Evolutionary conservation across 345 rosid genomes (phyloP), one percentile per base, ranked within the genome.

Genomic region (Capsella bursapastoris): DNA sequence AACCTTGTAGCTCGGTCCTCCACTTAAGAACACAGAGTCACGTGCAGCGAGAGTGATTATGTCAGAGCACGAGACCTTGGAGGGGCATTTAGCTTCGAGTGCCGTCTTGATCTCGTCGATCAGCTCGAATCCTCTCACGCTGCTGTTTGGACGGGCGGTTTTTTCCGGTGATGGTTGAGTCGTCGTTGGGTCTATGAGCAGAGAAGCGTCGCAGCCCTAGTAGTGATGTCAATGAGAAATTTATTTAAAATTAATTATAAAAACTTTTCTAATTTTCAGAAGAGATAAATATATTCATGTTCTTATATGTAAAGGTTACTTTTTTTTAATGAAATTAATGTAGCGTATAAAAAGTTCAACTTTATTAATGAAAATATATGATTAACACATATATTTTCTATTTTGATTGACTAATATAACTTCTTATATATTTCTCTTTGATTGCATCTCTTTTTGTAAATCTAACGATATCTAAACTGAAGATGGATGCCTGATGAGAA

Each of bases 1-100:
- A 27, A 89, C 78, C 2, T 13, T 1, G 65, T 86, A 89, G 43
- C 18, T 76, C 0, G 85, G 90, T 16, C 89, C 91, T 48, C 86
- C 86, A 6, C 85, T 84, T 4, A 91, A 80, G 43, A 66, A 60
- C 18, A 89, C 89, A 0, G 93, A 77, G 32, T 92, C 92, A 22
- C 94, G 84, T 14, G 95, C 71, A 0, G 93, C 97, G 0, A 88
- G 72, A 3, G 93, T 67, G 62, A 91, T 28, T 57, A 78, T 78
- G 50, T 80, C 82, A 0, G 82, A 53, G 52, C 82, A 79, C 2
- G 82, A 79, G 61, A 79, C 82, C 35, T 0, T 57, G 0, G 48
- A 48, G 5, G 79, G 82, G 37, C 82, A 79, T 58, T 64, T 50
- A 68, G 79, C 75, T 48, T 79, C 82, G 8, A 79, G 72, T 27